Base-by-base conservation (phyloP, 306 rosid species). In the Trifolium dubium region DNA sequence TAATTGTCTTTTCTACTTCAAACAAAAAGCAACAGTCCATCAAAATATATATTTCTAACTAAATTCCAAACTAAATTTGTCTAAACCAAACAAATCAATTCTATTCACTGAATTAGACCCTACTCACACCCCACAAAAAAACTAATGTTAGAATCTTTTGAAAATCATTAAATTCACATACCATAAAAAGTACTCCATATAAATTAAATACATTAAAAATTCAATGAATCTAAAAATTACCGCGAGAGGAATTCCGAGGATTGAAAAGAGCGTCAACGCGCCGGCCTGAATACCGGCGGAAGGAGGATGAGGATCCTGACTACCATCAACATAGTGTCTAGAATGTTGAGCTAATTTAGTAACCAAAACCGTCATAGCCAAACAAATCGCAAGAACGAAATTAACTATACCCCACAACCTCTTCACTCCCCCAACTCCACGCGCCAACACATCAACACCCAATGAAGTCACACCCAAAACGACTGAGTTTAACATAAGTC, bases 381-480 rank as follows among this genome's bases (percentile, higher is more conserved):
- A 71, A 4, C 83, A 81, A 17, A 83, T 3, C 0, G 96, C 86
- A 4, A 94, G 85, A 28, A 94, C 2, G 77, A 94, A 79, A 59
- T 94, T 94, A 0, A 88, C 98, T 1, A 88, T 56, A 1, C 92
- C 98, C 98, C 98, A 94, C 0, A 86, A 13, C 29, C 90, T 67
- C 84, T 88, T 91, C 2, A 83, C 87, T 0, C 98, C 98, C 0
- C 97, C 97, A 11, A 94, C 28, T 1, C 17, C 79, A 23, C 95
- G 88, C 17, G 90, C 84, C 10, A 89, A 0, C 0, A 74, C 32
- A 71, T 89, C 96, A 0, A 89, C 80, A 0, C 83, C 92, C 3
- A 94, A 56, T 5, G 98, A 90, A 34, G 80, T 76, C 34, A 72
- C 81, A 0, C 92, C 98, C 2, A 87, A 77, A 10, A 94, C 92